Conservation (phyloP, 139 green algal species). For the Micractinium sp. region DNA sequence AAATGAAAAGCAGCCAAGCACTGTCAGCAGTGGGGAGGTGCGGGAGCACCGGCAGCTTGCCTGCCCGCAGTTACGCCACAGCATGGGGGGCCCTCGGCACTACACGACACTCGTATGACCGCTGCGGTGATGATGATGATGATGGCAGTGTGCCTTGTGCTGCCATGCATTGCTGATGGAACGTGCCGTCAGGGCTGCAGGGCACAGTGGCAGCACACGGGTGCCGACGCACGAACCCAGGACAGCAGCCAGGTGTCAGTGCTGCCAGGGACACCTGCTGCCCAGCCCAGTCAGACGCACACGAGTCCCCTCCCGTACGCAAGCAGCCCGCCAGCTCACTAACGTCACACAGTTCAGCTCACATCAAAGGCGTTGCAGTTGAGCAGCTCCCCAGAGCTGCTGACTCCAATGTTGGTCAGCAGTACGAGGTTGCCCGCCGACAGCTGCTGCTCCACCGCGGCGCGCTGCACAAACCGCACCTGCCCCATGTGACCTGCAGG, state of each 20-base stretch:
- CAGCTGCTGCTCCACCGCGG: slow-evolving; percentile 83
- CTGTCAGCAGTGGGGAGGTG: neutral
- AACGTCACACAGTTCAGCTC: slow-evolving; percentile 27
- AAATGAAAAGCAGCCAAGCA: neutral
- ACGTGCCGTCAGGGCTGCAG: too few species aligned
- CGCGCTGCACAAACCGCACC: slow-evolving; percentile 82
- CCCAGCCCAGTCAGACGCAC: too few species aligned
- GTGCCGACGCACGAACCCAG: too few species aligned
- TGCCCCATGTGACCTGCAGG: slow-evolving; percentile 39
- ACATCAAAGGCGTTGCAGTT: slow-evolving; percentile 97
- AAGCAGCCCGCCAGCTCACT: neutral
- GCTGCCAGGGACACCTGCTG: too few species aligned
- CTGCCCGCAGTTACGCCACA: too few species aligned
- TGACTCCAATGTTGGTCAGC: slow-evolving; percentile 82
- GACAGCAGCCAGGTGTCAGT: too few species aligned
- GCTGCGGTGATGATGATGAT: too few species aligned
- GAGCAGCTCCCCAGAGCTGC: slow-evolving; percentile 85
- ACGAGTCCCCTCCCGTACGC: neutral
- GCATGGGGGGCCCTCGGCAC: too few species aligned
- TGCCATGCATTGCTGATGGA: too few species aligned
- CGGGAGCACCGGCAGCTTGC: neutral
- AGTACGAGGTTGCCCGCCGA: slow-evolving; percentile 88
- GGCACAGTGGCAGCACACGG: too few species aligned
- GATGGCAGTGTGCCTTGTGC: too few species aligned
- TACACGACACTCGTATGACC: too few species aligned